Evolutionary conservation across 2,329 filamentous ascomycete genomes (phyloP).

Genomic region (Aspergillus spinulosporus): DNA sequence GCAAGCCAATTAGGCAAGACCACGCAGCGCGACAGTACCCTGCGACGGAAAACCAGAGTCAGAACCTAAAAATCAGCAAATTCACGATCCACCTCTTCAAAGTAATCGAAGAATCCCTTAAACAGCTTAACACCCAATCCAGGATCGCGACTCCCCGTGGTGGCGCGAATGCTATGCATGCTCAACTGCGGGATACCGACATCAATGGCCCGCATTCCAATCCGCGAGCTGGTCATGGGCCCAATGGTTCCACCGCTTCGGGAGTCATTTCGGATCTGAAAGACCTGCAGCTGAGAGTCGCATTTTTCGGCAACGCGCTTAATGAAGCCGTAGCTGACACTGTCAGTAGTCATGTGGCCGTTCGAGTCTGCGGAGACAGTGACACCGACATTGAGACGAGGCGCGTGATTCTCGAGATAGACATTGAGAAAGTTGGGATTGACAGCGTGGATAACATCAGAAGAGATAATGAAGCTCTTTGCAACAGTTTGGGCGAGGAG

Average conservation of each 20-base stretch:
- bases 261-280: slow-evolving; percentile 93
- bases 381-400: slow-evolving; percentile 84
- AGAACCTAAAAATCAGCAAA: slow-evolving; percentile 54
- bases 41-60: not conserved
- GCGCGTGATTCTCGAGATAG: slow-evolving; percentile 83
- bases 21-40: not conserved
- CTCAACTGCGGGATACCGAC: slow-evolving; percentile 87
- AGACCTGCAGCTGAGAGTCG: slow-evolving; percentile 73
- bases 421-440: slow-evolving; percentile 88
- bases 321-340: slow-evolving; percentile 78
- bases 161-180: slow-evolving; percentile 92
- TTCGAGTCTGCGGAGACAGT: slow-evolving; percentile 79
- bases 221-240: slow-evolving; percentile 76
- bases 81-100: slow-evolving; percentile 79
- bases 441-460: slow-evolving; percentile 89
- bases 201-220: slow-evolving; percentile 81
- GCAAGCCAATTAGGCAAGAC: not conserved
- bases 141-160: slow-evolving; percentile 80
- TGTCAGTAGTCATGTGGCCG: slow-evolving; percentile 94
- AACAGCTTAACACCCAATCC: slow-evolving; percentile 86
- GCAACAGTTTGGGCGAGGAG: slow-evolving; percentile 80
- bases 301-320: slow-evolving; percentile 74
- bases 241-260: slow-evolving; percentile 93
- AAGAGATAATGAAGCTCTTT: slow-evolving; percentile 86
- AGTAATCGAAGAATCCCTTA: slow-evolving; percentile 83